These are phyloP conservation scores for Capillidium heterosporum DNA, from an alignment of 371 early-diverging fungal genomes.

Conservation along the genomic window DNA sequence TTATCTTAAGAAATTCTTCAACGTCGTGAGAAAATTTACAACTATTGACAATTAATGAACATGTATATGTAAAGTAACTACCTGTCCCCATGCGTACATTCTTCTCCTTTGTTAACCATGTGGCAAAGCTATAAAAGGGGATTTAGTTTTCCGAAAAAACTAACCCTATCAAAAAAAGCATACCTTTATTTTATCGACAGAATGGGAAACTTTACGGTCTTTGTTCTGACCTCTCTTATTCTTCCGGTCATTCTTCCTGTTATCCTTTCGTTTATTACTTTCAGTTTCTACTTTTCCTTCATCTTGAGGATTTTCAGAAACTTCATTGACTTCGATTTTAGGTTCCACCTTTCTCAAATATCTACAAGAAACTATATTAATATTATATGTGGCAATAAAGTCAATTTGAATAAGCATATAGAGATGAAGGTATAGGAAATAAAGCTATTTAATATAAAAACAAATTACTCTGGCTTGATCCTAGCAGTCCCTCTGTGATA, in stretches of 20 bases:
- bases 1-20: constrained; percentile 29
- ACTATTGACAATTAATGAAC: constrained; percentile 9
- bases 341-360: too few species aligned
- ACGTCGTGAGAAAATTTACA: constrained; percentile 52
- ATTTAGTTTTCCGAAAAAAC: not conserved
- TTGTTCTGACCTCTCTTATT: constrained; percentile 15
- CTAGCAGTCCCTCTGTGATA: not conserved
- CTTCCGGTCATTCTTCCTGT: not conserved
- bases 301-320: not conserved
- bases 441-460: not conserved
- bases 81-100: constrained; percentile 29
- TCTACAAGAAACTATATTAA: too few species aligned
- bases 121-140: constrained; percentile 23
- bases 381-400: not conserved
- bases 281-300: not conserved
- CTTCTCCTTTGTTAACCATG: constrained; percentile 21
- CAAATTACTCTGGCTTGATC: not conserved
- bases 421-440: not conserved
- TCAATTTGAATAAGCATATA: not conserved
- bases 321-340: not conserved
- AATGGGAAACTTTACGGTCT: constrained; percentile 16
- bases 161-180: not conserved
- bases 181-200: constrained; percentile 12
- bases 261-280: not conserved
- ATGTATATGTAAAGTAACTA: constrained; percentile 8